Evolutionary conservation across 1,284 basidiomycete genomes (phyloP), one percentile per base, ranked within the genome.

Genomic region (Psilocybe mexicana): DNA sequence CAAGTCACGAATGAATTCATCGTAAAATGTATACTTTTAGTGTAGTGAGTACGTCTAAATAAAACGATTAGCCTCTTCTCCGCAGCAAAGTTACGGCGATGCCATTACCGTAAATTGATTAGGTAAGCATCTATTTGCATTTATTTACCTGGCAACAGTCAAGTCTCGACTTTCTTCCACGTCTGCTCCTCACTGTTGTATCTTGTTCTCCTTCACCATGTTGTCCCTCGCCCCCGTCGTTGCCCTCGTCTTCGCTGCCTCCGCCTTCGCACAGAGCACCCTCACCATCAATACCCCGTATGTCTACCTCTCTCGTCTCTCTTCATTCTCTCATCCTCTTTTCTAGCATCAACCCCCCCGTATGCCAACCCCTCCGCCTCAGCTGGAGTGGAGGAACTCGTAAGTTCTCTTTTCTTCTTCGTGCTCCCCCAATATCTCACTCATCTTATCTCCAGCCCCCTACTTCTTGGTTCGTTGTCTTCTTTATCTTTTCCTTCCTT

Each of bases 221-320:
- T 82, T 81, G 75, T 70, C 73, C 48, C 54, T 80, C 61, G 63
- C 75, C 59, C 63, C 75, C 42, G 61, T 79, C 60, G 68, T 73
- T 55, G 63, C 74, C 59, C 72, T 72, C 44, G 66, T 82, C 60
- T 67, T 79, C 61, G 73, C 73, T 51, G 65, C 72, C 49, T 69
- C 68, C 35, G 80, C 72, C 54, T 58, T 76, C 18, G 83, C 79
- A 23, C 80, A 84, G 70, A 40, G 36, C 54, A 18, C n/a, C 30
- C 61, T 82, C 58, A 75, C 68, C 0, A 76, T 88, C 67, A 83
- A 86, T 65, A 89, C 85, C 18, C 86, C 85, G 85, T 88, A 63
- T 65, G 84, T 78, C 18, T 18, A 18, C 18, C 18, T 18, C 18
- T 43, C 25, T 42, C 30, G 12, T 7, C 45, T 46, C 8, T 33